Percentiles rank a stretch among this genome's conserved stretches.
Evolutionary conservation across 768 basidiomycete genomes (phyloP).

Genomic region (Rhodotorula taiwanensis): DNA sequence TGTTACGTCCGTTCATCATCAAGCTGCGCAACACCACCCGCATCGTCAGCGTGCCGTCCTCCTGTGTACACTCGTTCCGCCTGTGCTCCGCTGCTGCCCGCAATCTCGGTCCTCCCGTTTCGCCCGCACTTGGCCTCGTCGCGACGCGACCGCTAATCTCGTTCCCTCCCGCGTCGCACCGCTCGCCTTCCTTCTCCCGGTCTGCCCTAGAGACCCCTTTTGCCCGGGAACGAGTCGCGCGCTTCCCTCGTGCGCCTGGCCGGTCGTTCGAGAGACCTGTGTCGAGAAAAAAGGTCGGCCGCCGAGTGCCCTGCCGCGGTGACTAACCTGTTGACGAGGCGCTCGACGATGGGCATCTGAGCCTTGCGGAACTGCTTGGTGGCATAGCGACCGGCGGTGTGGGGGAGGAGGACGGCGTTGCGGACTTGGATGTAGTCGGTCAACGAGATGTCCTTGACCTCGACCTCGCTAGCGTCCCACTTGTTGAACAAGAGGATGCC

Average conservation of each 20-base stretch:
- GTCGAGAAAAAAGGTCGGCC: background rate
- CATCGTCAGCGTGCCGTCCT: background rate
- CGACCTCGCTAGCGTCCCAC: slow-evolving; percentile 83
- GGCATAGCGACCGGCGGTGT: slow-evolving; percentile 98
- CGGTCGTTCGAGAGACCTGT: too few relatives aligned
- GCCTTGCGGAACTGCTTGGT: slow-evolving; percentile 99
- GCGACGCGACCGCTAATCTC: too few relatives aligned
- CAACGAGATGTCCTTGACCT: slow-evolving; percentile 98
- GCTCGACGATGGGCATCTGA: slow-evolving; percentile 99
- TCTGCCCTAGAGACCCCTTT: too few relatives aligned
- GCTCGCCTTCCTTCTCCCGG: too few relatives aligned
- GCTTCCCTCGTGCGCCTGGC: too few relatives aligned
- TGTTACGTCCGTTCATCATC: slow-evolving; percentile 99
- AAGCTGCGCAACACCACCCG: slow-evolving; percentile 52
- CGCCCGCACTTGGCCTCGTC: too few relatives aligned
- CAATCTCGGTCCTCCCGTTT: too few relatives aligned
- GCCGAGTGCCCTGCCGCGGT: too few relatives aligned
- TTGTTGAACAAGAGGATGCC: slow-evolving; percentile 91
- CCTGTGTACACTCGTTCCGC: background rate
- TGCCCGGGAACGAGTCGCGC: too few relatives aligned
- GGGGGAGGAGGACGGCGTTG: slow-evolving; percentile 37
- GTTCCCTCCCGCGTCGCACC: too few relatives aligned
- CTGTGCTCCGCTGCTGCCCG: too few relatives aligned
- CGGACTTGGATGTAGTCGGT: slow-evolving; percentile 96
- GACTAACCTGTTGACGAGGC: slow-evolving; percentile 87